phyloP scores from a whole-genome alignment of 2,329 filamentous ascomycete species.

The Penicillium olsonii region DNA sequence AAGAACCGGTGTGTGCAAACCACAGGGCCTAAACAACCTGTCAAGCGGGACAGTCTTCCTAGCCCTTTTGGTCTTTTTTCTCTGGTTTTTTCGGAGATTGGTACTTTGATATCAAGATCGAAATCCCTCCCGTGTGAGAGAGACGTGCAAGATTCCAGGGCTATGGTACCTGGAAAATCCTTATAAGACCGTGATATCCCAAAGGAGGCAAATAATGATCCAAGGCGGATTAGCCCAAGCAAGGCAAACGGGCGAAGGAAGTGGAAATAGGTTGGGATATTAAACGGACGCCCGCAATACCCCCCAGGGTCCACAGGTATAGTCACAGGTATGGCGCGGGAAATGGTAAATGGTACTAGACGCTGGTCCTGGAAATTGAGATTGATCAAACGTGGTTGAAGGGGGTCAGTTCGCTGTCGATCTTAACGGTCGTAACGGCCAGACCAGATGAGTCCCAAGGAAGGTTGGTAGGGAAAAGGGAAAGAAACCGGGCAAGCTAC shows the following conservation, averaged over 20 bases:
- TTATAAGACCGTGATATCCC: conserved; percentile 17
- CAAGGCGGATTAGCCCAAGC: conserved; percentile 22
- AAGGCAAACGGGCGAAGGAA: conserved; percentile 22
- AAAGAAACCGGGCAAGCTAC: too few species aligned
- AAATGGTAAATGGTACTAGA: too few species aligned
- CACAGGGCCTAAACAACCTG: conserved; percentile 5
- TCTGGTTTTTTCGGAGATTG: conserved; percentile 1
- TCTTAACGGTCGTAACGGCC: conserved; percentile 19
- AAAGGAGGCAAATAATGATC: conserved; percentile 11
- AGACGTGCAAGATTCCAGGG: conserved; percentile 12
- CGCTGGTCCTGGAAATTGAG: neutral
- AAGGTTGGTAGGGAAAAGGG: neutral
- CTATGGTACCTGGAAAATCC: conserved; percentile 13
- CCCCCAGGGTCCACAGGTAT: conserved; percentile 21
- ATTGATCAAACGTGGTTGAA: neutral
- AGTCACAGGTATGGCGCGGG: conserved; percentile 10
- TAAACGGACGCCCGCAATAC: conserved; percentile 20
- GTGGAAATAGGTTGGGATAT: conserved; percentile 34
- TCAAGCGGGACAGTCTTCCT: conserved; percentile 9
- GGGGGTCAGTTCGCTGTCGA: conserved; percentile 4
- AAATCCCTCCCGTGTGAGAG: too few species aligned
- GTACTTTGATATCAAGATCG: neutral
- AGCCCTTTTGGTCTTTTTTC: neutral
- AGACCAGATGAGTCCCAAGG: neutral
- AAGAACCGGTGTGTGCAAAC: conserved; percentile 4